Percentiles rank a stretch among this genome's conserved stretches.
These are phyloP conservation scores for Haplosporangium sp. DNA, from an alignment of 371 early-diverging fungal species.

Conservation along the genomic window DNA sequence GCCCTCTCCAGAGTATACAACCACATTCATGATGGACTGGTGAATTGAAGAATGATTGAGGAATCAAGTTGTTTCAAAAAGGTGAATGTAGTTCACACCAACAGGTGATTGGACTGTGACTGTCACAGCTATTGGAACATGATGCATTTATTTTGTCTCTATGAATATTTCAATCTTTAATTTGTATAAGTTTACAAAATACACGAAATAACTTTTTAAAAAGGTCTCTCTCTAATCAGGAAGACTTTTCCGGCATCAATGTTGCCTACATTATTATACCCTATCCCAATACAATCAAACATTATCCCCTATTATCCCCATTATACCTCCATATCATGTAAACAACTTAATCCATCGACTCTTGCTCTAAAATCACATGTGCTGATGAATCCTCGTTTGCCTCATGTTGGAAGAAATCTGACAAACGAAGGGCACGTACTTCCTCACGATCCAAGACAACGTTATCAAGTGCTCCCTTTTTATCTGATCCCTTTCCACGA, in stretches of 20 bases:
- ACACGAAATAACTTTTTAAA: no score
- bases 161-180: no score
- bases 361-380: conserved; percentile 55
- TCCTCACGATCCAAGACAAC: conserved; percentile 56
- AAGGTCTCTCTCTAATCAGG: no score
- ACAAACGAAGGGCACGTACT: conserved; percentile 68
- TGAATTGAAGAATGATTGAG: neutral
- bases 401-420: conserved; percentile 72
- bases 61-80: neutral
- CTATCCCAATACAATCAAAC: no score
- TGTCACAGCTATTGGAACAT: no score
- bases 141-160: neutral
- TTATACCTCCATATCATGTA: neutral
- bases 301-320: no score
- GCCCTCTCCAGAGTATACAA: conserved; percentile 88
- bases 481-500: conserved; percentile 59
- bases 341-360: conserved; percentile 26
- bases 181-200: no score
- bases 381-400: conserved; percentile 53
- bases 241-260: no score
- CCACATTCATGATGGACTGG: conserved; percentile 77
- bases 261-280: no score
- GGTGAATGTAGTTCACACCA: neutral
- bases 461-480: conserved; percentile 39
- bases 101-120: no score